These are phyloP conservation scores for Fusarium solani-melongenae DNA, from an alignment of 2,329 filamentous ascomycete genomes.

Conservation along the genomic window DNA sequence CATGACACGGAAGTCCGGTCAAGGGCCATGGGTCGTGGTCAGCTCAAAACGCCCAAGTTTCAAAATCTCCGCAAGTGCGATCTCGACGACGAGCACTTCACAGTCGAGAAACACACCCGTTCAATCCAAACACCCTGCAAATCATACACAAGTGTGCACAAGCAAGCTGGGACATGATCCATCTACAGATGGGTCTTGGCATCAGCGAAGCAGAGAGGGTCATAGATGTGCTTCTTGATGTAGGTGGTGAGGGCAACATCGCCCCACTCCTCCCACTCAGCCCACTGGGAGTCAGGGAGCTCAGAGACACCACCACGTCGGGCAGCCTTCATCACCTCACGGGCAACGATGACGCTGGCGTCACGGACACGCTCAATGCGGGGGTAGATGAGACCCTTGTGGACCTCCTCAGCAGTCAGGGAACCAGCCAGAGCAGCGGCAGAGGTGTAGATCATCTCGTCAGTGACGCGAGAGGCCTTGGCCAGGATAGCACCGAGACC, in stretches of 20 bases:
- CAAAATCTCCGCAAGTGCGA: slow-evolving; percentile 33
- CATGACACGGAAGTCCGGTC: slow-evolving; percentile 20
- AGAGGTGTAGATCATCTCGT: slow-evolving; percentile 97
- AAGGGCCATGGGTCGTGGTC: background rate
- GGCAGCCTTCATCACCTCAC: slow-evolving; percentile 93
- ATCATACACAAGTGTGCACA: slow-evolving; percentile 34
- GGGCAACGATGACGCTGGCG: slow-evolving; percentile 85
- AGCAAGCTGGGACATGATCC: background rate
- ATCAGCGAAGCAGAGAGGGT: slow-evolving; percentile 61
- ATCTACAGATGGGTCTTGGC: slow-evolving; percentile 47
- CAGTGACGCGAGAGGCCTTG: slow-evolving; percentile 87
- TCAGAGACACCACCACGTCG: slow-evolving; percentile 82
- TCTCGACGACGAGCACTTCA: slow-evolving; percentile 36
- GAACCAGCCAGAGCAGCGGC: slow-evolving; percentile 83
- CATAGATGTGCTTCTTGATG: slow-evolving; percentile 71
- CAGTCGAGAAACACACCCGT: slow-evolving; percentile 21
- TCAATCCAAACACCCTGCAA: slow-evolving; percentile 2
- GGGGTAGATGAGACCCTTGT: slow-evolving; percentile 89
- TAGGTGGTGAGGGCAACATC: slow-evolving; percentile 69
- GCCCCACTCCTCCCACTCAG: slow-evolving; percentile 79
- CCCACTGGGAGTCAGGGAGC: slow-evolving; percentile 75
- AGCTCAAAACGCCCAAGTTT: slow-evolving; percentile 29
- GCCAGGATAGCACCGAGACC: slow-evolving; percentile 92
- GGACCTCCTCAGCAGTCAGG: slow-evolving; percentile 83
- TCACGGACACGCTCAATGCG: slow-evolving; percentile 91